Base-by-base conservation (phyloP, 257 asterid genomes). In the Jacaranda copaia region DNA sequence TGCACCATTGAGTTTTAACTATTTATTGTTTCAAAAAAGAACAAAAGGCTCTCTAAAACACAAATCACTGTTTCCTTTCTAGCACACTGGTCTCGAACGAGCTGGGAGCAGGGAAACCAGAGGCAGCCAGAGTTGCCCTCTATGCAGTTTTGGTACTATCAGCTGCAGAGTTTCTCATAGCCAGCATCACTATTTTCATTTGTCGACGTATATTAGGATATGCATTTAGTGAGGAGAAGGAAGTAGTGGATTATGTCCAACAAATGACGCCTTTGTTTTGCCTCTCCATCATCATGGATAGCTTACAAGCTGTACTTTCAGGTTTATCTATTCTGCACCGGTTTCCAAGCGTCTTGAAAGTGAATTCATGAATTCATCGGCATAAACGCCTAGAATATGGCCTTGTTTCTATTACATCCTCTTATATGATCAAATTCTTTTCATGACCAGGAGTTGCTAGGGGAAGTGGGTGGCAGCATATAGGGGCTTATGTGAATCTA, bases 391-490 rank as follows among this genome's bases (percentile, higher is more conserved):
- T 48, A 14, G 55, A 32, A 60, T 8, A 32, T 5, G 55, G 16
- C 62, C 15, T 7, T 64, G 18, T 11, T 18, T 14, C 5, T 69
- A 53, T 4, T 58, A 10, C 12, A 38, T 15, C 13, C 0, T 61
- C 8, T 7, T n/a, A 43, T 1, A 61, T 8, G 2, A 67, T 38
- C 10, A 14, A 5, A n/a, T 68, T 9, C 11, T 13, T 5, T 60
- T 18, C 32, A 0, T 16, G 2, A 39, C 57, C 88, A 89, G 98
- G 99, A 36, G 94, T 91, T 14, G 97, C 97, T 7, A 87, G 97
- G 85, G 98, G 96, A 18, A 81, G 92, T 6, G 99, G 99, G 57
- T 94, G 96, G 96, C 96, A 94, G 81, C 94, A 88, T 16, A 57
- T 94, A 7, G 99, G 98, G 18, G 98, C 99, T 2, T 92, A 88